Evolutionary conservation across 2,329 filamentous ascomycete genomes (phyloP).

Genomic region (Raffaelea albimanens): DNA sequence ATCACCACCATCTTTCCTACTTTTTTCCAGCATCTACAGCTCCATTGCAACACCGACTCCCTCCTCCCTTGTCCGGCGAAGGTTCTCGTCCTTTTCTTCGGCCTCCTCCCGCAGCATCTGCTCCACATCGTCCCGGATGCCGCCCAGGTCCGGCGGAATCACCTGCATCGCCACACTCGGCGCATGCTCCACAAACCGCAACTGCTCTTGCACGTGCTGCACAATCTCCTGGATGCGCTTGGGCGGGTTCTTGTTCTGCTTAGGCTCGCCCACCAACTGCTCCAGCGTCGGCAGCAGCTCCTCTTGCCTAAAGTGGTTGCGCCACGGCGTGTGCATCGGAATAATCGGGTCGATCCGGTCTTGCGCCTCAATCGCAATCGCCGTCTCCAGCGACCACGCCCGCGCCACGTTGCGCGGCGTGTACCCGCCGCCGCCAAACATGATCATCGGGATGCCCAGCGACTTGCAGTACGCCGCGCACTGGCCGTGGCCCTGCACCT

Average conservation of each 20-base stretch:
- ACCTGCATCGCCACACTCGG: conserved; percentile 80
- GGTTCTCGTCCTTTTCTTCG: conserved; percentile 46
- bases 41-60: conserved; percentile 51
- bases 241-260: conserved; percentile 69
- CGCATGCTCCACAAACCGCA: conserved; percentile 74
- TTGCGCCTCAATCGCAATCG: conserved; percentile 70
- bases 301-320: conserved; percentile 79
- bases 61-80: conserved; percentile 45
- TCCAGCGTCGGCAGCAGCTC: conserved; percentile 83
- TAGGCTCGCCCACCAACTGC: conserved; percentile 55
- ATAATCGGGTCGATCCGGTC: conserved; percentile 63
- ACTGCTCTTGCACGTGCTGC: conserved; percentile 70
- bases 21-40: conserved; percentile 2
- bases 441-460: conserved; percentile 69
- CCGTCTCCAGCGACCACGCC: conserved; percentile 94
- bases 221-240: conserved; percentile 70
- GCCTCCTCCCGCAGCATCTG: conserved; percentile 55
- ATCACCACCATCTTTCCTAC: too few relatives aligned
- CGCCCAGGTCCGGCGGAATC: conserved; percentile 68
- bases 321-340: conserved; percentile 73
- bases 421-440: conserved; percentile 92
- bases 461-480: conserved; percentile 86
- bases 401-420: conserved; percentile 93
- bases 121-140: conserved; percentile 60
- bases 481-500: conserved; percentile 85